Evolutionary conservation across 2,329 filamentous ascomycete species (phyloP), one percentile per base, ranked within the genome.

Genomic region (Diaporthe citri): DNA sequence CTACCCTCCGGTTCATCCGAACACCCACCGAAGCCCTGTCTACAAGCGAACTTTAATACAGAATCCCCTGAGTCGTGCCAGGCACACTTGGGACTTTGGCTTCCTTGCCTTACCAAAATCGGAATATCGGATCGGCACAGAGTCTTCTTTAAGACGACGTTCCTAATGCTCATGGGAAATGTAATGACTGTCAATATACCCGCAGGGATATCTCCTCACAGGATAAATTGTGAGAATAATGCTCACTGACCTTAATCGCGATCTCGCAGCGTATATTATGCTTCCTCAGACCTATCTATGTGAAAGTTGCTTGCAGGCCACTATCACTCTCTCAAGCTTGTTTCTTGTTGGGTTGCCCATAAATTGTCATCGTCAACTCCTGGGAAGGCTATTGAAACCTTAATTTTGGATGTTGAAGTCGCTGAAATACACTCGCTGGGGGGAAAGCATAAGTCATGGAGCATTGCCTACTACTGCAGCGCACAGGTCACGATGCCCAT

Each of bases 1-100:
- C 28, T 36, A 41, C 13, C 15, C 22, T 41, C 64, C 48, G 46
- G 48, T 55, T 69, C 64, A 69, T 69, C 64, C 64, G 64, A 69
- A 41, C 48, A 7, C n/a, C 34, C 48, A 41, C 9, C 15, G 34
- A 25, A 28, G 48, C n/a, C 34, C 46, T 55, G 9, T 10, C 28
- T 22, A 4, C 8, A 41, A 13, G 15, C n/a, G 41, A 69, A 69
- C n/a, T 20, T 39, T 69, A 69, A 55, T 28, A 9, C 3, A 41
- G 20, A 28, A 25, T 12, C 34, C 34, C 48, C 64, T 55, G n/a
- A 41, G 17, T 55, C 34, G n/a, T n/a, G 34, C 48, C 64, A 55
- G 46, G 17, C 34, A 69, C 46, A 28, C n/a, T n/a, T 31, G 4
- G 12, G 22, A 41, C 17, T 31, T 41, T 55, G 15, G 6, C n/a